These are phyloP conservation scores for Pisolithus tinctorius DNA, from an alignment of 768 basidiomycete species.

Conservation along the genomic window DNA sequence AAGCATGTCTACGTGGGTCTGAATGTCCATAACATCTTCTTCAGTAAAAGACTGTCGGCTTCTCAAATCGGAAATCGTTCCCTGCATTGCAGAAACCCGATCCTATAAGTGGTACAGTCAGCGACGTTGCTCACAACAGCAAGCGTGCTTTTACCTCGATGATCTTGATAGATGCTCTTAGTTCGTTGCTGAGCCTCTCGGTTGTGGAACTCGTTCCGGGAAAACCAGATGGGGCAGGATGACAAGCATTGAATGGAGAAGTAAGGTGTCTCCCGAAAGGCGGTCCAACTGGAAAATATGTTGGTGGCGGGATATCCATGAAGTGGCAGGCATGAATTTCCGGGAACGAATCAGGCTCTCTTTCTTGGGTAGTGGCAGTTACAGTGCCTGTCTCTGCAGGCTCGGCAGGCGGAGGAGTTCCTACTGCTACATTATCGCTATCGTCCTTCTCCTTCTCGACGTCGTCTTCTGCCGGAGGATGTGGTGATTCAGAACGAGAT, in stretches of 20 bases:
- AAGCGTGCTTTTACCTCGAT: slow-evolving; percentile 13
- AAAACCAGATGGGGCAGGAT: slow-evolving; percentile 5
- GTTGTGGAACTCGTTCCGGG: slow-evolving; percentile 8
- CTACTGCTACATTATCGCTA: background rate
- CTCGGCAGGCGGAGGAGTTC: background rate
- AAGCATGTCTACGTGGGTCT: slow-evolving; percentile 33
- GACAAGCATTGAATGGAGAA: slow-evolving; percentile 10
- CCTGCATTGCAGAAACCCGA: slow-evolving; percentile 17
- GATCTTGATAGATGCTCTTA: slow-evolving; percentile 15
- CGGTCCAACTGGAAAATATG: slow-evolving; percentile 13
- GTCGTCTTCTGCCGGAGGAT: slow-evolving; percentile 11
- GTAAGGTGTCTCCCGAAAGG: slow-evolving; percentile 13
- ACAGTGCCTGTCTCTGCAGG: slow-evolving; percentile 4
- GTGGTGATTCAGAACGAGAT: slow-evolving; percentile 31
- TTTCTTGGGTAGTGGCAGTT: slow-evolving; percentile 5
- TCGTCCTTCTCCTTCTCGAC: slow-evolving; percentile 7
- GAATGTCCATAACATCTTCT: slow-evolving; percentile 26
- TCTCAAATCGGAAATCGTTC: slow-evolving; percentile 12
- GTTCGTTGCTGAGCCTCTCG: slow-evolving; percentile 17
- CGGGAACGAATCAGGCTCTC: slow-evolving; percentile 9
- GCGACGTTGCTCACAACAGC: background rate
- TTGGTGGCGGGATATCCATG: slow-evolving; percentile 13
- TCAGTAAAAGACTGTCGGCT: slow-evolving; percentile 21
- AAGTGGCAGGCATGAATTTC: slow-evolving; percentile 7
- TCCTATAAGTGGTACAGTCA: slow-evolving; percentile 10